Base-by-base conservation (phyloP, 2,329 filamentous ascomycete species). In the Epichloe elymi region DNA sequence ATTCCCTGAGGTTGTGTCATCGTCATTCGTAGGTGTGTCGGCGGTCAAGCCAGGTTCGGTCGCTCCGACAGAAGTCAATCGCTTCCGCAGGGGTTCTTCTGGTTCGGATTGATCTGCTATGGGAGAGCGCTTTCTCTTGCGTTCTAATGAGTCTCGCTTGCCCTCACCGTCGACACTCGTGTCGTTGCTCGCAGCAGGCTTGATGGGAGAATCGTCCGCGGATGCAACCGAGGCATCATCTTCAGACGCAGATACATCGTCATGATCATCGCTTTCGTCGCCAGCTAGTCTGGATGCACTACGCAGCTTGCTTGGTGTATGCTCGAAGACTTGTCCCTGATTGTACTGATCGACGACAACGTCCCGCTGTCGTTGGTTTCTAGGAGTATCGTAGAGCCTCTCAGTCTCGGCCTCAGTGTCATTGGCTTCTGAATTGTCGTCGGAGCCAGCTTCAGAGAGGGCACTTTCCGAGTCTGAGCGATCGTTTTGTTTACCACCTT, bases 351-450 rank as follows among this genome's bases (percentile, higher is more conserved):
- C 73, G 50, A 83, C 66, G 42, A 82, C 73, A 10, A 85, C 78
- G 59, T 83, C 78, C 59, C 76, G 74, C 59, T 79, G 75, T 57
- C 81, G 75, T 61, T 76, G 69, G 61, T 75, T 86, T 55, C 81
- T 80, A 17, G 90, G 89, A n/a, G 88, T 95, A 62, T 86, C 83
- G 63, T 93, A 93, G 54, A 98, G 76, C 53, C 93, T 83, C 69
- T 96, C 90, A 2, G 91, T 97, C 69, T 96, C 91, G 36, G 91
- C 91, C 68, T 97, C 91, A 3, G 90, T 84, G 65, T 80, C 79
- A 61, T 81, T 79, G 58, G 70, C 73, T 26, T 69, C 67, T 3
- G 65, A 69, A 53, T 64, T 59, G 14, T 63, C 60, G 43, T 69
- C 67, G 14, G 66, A 68, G 33, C 72, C 70, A 51, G 73, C 67